Evolutionary conservation across 2,329 filamentous ascomycete species (phyloP), one percentile per base, ranked within the genome.

Genomic region (Chaetomiaceae sp.): DNA sequence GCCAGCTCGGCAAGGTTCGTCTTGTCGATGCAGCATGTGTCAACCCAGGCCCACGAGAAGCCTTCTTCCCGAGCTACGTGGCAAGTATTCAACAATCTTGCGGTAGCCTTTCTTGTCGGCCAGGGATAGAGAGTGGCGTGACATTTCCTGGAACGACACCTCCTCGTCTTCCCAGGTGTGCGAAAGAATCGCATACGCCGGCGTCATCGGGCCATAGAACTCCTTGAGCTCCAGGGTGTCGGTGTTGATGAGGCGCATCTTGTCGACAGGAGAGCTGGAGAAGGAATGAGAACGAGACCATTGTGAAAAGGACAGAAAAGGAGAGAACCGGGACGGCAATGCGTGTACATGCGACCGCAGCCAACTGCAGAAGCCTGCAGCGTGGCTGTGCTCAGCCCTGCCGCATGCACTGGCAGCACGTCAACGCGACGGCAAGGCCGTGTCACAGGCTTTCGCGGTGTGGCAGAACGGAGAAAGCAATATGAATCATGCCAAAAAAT

Each of bases 161-260:
- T 51, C 50, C 8, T 47, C n/a, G 11, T 34, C 37, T 1, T 27
- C 42, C 50, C 50, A 53, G 0, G 48, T 53, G 45, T 53, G 50
- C 2, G 48, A 53, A 24, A 53, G 48, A 15, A 53, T 50, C 18
- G 48, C 48, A 40, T 50, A 53, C 4, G 7, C 12, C 6, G n/a
- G n/a, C n/a, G 48, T 41, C 12, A 38, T 22, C 8, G 17, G 1
- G 17, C 33, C 33, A 5, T 37, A 20, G 19, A 51, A 51, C 27
- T 48, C 38, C 1, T 17, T 1, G 20, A 49, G 30, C 7, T 34
- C 11, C 4, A 39, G 40, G 9, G 47, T 43, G 19, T 6, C 18
- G 15, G 50, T 48, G 38, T 49, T 42, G 33, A 52, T 34, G n/a
- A 52, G 47, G 11, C 43, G 42, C 50, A 52, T 52, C 22, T 24